Evolutionary conservation across 306 rosid genomes (phyloP), one percentile per base, ranked within the genome.

Genomic region (Glycine latifolia): DNA sequence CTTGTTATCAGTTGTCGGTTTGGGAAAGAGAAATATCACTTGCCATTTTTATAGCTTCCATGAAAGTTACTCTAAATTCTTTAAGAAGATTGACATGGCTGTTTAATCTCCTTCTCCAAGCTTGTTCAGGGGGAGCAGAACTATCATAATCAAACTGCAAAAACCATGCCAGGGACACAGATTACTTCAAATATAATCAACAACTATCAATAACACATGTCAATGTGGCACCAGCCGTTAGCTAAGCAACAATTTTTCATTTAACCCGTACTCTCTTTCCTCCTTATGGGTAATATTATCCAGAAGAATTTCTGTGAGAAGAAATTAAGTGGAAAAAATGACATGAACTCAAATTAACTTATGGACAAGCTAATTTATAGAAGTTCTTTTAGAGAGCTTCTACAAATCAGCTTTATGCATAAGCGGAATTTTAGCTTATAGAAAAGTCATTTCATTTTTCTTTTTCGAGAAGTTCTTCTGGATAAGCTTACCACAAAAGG

Each of bases 41-140:
- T 86, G 89, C 99, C 99, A 95, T 91, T 85, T 91, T 93, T 43
- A 95, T 85, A 43, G 99, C 99, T 88, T 95, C 99, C 87, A 78
- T 76, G 89, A 95, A 95, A 63, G 99, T 95, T 73, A 95, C 84
- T 62, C 93, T 93, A 83, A 95, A 95, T 83, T 95, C 98, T 89
- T 90, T 95, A 54, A 95, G 98, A 82, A 91, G 85, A 87, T 95
- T 95, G 59, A 97, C 98, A 87, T 91, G 91, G 89, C 98, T 86
- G 86, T 93, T 90, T 85, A 95, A 89, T 87, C 85, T 90, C 86
- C 94, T 95, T 82, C 99, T 93, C 99, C 99, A 95, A 56, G 99
- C 99, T 82, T 95, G 98, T 82, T 89, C 91, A 7, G 99, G 99
- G n/a, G 98, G 99, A 71, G 92, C 89, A 79, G 99, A 91, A 83